A percentile compares a stretch with the other conserved stretches of the same genome.
These are phyloP conservation scores for Schrenkiella parvula DNA, from an alignment of 345 rosid species.

Conservation along the genomic window DNA sequence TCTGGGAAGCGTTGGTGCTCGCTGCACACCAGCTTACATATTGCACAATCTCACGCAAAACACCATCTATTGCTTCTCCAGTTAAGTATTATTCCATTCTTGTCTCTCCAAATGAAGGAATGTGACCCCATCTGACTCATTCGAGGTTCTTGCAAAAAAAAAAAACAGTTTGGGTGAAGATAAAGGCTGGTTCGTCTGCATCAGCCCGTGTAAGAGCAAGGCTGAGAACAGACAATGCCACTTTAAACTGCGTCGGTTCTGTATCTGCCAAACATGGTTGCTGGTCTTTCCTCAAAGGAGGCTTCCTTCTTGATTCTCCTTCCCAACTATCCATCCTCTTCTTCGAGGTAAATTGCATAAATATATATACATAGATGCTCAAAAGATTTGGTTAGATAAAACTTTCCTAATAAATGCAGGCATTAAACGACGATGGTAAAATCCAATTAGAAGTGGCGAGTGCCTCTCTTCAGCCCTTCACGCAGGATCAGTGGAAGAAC, in stretches of 20 bases:
- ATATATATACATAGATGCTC: neutral
- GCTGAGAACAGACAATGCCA: slow-evolving; percentile 45
- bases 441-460: slow-evolving; percentile 41
- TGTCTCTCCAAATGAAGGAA: neutral
- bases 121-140: neutral
- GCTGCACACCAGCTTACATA: slow-evolving; percentile 46
- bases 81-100: slow-evolving; percentile 36
- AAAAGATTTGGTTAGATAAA: neutral
- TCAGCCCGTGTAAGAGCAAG: slow-evolving; percentile 57
- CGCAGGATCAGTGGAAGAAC: slow-evolving; percentile 59
- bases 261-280: slow-evolving; percentile 61
- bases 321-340: slow-evolving; percentile 42
- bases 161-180: slow-evolving; percentile 50
- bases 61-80: slow-evolving; percentile 66
- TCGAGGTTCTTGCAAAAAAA: neutral
- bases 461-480: slow-evolving; percentile 67
- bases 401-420: slow-evolving; percentile 30
- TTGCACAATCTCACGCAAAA: slow-evolving; percentile 49
- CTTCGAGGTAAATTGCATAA: slow-evolving; percentile 44
- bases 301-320: slow-evolving; percentile 56
- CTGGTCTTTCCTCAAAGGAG: slow-evolving; percentile 97
- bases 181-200: slow-evolving; percentile 40
- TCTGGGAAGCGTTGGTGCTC: neutral
- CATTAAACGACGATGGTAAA: slow-evolving; percentile 30
- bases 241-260: slow-evolving; percentile 57